Evolutionary conservation across 2,329 filamentous ascomycete genomes (phyloP), one percentile per base, ranked within the genome.

Genomic region (Colletotrichum higginsianum): DNA sequence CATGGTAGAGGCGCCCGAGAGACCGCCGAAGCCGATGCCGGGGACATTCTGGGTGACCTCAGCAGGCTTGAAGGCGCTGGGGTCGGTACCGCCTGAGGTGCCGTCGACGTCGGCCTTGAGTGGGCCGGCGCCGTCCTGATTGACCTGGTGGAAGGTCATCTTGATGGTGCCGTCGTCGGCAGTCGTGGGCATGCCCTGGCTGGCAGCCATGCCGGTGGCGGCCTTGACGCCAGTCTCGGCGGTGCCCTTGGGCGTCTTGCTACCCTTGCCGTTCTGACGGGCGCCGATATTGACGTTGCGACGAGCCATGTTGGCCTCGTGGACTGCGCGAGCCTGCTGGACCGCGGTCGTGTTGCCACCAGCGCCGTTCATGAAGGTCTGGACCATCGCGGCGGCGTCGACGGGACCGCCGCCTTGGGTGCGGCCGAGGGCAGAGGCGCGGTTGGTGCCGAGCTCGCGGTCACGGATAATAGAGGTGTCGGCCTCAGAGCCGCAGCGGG

Each of bases 391-490:
- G 23, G 84, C 82, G 21, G 90, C 86, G 71, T 90, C 84, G 71
- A 92, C 86, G 60, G 88, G 85, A 8, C 90, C 89, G 57, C 86
- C 87, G 67, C 85, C 88, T 76, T 88, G 80, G 63, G 90, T 93
- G 74, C 89, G 88, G 75, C 91, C 91, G n/a, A 93, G 86, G 60
- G 91, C 85, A 47, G 88, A 89, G 35, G 76, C 78, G 73, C 86
- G 84, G 76, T 80, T 83, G 56, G 82, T 86, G 44, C 82, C 82
- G 66, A 92, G 84, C 81, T 92, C 91, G 13, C 83, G 80, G 70
- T 87, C 81, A 42, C 90, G 88, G 80, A 92, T 92, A 83, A 93
- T 91, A 79, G 90, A 85, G 21, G 91, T 92, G 77, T 93, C 91
- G 68, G 87, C 89, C 79, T 93, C 87, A 23, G 90, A 86, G 67